Conservation (phyloP, 2,329 filamentous ascomycete genomes). For the Claviceps fusiformis region DNA sequence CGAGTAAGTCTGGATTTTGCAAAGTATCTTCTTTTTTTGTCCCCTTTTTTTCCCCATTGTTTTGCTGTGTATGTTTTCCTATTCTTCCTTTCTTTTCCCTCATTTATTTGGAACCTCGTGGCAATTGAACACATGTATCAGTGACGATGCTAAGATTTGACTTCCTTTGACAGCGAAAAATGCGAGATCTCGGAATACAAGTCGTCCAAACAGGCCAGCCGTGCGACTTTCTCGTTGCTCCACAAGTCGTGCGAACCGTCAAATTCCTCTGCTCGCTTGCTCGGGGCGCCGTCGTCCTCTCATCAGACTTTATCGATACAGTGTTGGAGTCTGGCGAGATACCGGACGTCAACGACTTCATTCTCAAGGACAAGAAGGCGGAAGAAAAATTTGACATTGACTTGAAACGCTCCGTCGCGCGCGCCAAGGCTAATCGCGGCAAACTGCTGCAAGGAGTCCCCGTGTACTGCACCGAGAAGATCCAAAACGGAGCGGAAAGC, state of each 20-base stretch:
- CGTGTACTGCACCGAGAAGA: constrained; percentile 71
- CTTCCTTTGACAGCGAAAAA: constrained; percentile 44
- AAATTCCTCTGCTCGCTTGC: constrained; percentile 89
- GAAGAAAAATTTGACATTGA: constrained; percentile 60
- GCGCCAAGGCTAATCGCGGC: constrained; percentile 64
- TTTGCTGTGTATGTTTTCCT: not conserved
- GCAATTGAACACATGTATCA: not conserved
- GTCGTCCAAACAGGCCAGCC: constrained; percentile 62
- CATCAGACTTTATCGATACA: constrained; percentile 63
- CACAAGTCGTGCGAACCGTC: constrained; percentile 72
- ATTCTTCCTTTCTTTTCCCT: not conserved
- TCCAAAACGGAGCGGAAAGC: constrained; percentile 70
- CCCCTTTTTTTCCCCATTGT: not conserved
- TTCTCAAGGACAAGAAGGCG: constrained; percentile 56
- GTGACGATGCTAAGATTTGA: constrained; percentile 9
- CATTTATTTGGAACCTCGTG: not conserved
- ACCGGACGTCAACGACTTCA: constrained; percentile 50
- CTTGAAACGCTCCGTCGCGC: constrained; percentile 51
- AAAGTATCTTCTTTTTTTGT: not conserved
- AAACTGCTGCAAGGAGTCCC: constrained; percentile 61
- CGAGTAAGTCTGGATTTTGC: constrained; percentile 42
- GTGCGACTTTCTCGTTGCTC: constrained; percentile 80
- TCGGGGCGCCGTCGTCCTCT: constrained; percentile 63
- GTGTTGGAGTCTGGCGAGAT: constrained; percentile 57
- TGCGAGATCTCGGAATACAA: constrained; percentile 71